Evolutionary conservation across 2,329 filamentous ascomycete genomes (phyloP).

Genomic region (Hypomyces perniciosus): DNA sequence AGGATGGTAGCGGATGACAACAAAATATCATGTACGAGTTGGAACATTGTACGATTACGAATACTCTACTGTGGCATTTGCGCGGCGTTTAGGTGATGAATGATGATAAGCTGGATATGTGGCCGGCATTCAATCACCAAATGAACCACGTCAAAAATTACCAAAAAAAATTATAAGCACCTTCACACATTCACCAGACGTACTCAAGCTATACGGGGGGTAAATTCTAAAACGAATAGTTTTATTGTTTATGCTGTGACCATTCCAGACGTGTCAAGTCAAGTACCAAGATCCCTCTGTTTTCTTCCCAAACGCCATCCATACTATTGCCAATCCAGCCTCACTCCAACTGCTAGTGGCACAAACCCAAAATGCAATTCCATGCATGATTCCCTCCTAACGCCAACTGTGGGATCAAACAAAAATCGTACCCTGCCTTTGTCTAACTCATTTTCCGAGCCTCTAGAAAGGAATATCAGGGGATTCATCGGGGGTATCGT

Average conservation of each 20-base stretch:
- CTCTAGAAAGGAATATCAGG: not conserved
- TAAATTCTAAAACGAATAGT: too few relatives aligned
- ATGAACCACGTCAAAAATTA: too few relatives aligned
- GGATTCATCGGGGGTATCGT: conserved; percentile 21
- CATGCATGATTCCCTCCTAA: conserved; percentile 2
- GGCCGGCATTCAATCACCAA: too few relatives aligned
- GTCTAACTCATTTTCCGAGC: not conserved
- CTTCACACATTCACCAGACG: too few relatives aligned
- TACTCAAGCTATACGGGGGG: too few relatives aligned
- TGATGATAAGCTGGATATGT: not conserved
- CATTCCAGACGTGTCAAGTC: not conserved
- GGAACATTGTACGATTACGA: conserved; percentile 29
- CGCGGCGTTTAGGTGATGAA: conserved; percentile 26
- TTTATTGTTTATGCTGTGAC: not conserved
- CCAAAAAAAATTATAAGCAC: too few relatives aligned
- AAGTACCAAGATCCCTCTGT: not conserved
- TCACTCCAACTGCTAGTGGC: not conserved
- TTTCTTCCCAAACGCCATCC: conserved; percentile 4
- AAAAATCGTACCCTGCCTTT: not conserved
- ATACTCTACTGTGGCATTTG: conserved; percentile 25
- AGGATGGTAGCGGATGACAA: not conserved
- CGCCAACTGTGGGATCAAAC: conserved; percentile 5
- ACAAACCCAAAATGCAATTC: not conserved
- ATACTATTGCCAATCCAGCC: conserved; percentile 1
- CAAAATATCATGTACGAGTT: conserved; percentile 19